Conservation (phyloP, 768 basidiomycete species). For the Piloderma croceum region DNA sequence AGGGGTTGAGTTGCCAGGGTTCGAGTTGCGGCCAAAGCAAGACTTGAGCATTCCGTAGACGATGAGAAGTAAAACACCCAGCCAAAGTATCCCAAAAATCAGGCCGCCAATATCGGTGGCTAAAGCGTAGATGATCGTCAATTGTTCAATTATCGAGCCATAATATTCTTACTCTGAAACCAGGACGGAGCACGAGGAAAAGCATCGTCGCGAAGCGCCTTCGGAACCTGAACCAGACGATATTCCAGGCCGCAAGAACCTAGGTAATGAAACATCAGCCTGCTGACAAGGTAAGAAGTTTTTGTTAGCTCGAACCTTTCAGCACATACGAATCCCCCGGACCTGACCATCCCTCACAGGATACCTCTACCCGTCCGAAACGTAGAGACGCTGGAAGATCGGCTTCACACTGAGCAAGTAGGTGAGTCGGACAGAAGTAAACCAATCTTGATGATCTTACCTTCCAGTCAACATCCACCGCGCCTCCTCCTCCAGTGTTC, state of each 20-base stretch:
- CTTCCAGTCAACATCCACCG: slow-evolving; percentile 91
- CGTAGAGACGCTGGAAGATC: slow-evolving; percentile 80
- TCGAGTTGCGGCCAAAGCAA: slow-evolving; percentile 35
- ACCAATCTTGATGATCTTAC: slow-evolving; percentile 27
- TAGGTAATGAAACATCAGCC: slow-evolving; percentile 21
- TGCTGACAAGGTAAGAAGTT: not conserved
- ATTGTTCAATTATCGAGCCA: not conserved
- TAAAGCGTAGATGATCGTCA: slow-evolving; percentile 16
- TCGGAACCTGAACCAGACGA: slow-evolving; percentile 65
- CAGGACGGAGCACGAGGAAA: slow-evolving; percentile 17
- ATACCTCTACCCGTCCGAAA: slow-evolving; percentile 75
- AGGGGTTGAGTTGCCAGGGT: slow-evolving; percentile 27
- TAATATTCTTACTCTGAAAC: slow-evolving; percentile 9
- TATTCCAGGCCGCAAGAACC: slow-evolving; percentile 89
- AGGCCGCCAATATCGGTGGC: slow-evolving; percentile 43
- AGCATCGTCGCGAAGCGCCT: slow-evolving; percentile 28
- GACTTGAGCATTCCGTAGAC: slow-evolving; percentile 55
- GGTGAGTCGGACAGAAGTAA: not conserved
- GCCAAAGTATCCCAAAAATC: slow-evolving; percentile 55
- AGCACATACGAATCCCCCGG: slow-evolving; percentile 82
- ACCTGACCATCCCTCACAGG: slow-evolving; percentile 85
- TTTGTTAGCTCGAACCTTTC: slow-evolving; percentile 70
- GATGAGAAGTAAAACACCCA: slow-evolving; percentile 45
- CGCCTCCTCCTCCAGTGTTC: slow-evolving; percentile 71
- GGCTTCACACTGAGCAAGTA: slow-evolving; percentile 66